phyloP scores from a whole-genome alignment of 1,284 basidiomycete genomes.

The Entoloma clypeatum region DNA sequence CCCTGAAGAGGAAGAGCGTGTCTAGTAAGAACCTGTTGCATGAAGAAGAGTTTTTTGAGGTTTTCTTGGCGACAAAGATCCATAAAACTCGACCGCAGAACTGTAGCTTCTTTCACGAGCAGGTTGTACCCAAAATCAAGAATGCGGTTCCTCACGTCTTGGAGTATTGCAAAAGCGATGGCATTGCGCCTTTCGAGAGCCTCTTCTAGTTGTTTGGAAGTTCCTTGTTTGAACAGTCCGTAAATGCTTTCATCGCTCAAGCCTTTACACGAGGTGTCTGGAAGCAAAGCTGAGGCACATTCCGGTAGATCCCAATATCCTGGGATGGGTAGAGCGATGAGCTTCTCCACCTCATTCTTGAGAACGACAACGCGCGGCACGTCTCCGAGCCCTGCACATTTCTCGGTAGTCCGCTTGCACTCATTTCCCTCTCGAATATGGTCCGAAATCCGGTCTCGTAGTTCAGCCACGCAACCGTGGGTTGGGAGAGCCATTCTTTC shows the following conservation, averaged over 20 bases:
- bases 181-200: conserved; percentile 32
- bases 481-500: conserved; percentile 36
- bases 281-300: conserved; percentile 32
- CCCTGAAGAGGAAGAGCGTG: background rate
- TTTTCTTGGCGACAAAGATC: conserved; percentile 41
- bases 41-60: conserved; percentile 46
- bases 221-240: conserved; percentile 24
- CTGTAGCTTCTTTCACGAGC: conserved; percentile 40
- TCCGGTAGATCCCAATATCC: conserved; percentile 45
- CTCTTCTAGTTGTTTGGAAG: conserved; percentile 19
- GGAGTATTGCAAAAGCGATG: conserved; percentile 32
- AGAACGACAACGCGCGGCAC: conserved; percentile 40
- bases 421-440: conserved; percentile 32
- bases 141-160: conserved; percentile 28
- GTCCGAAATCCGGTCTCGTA: conserved; percentile 34
- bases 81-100: conserved; percentile 39
- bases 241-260: conserved; percentile 40
- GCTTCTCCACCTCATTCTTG: conserved; percentile 41
- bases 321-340: conserved; percentile 43
- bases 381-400: conserved; percentile 37
- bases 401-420: conserved; percentile 27
- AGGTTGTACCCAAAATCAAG: conserved; percentile 23
- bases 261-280: conserved; percentile 21
- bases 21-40: conserved; percentile 41
- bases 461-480: conserved; percentile 32